Evolutionary conservation across 441 rosid genomes (phyloP).

Genomic region (Brassica balearica): DNA sequence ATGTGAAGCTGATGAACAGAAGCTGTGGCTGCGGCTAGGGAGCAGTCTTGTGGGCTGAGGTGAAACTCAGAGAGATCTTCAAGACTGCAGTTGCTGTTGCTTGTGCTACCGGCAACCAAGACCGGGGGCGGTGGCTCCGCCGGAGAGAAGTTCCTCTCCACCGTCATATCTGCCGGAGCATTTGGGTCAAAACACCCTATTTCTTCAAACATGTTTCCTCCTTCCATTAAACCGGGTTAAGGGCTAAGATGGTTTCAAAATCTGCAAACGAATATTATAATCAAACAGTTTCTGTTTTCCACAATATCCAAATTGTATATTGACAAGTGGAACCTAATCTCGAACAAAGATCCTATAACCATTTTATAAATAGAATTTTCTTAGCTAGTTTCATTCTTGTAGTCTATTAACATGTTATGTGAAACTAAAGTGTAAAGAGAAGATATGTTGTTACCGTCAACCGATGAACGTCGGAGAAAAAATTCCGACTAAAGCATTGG

Average conservation of each 20-base stretch:
- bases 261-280: slow-evolving; percentile 18
- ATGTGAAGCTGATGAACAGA: slow-evolving; percentile 44
- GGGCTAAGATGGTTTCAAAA: slow-evolving; percentile 9
- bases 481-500: slow-evolving; percentile 11
- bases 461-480: slow-evolving; percentile 4
- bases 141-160: slow-evolving; percentile 32
- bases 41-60: slow-evolving; percentile 37
- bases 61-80: slow-evolving; percentile 54
- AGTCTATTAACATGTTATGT: neutral
- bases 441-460: slow-evolving; percentile 20
- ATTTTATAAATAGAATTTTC: neutral
- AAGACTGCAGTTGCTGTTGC: slow-evolving; percentile 42
- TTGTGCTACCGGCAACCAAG: slow-evolving; percentile 38
- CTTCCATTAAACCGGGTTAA: slow-evolving; percentile 33
- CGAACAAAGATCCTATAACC: neutral
- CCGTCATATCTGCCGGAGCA: slow-evolving; percentile 45
- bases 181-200: slow-evolving; percentile 57
- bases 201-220: slow-evolving; percentile 53
- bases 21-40: slow-evolving; percentile 43
- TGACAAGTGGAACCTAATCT: slow-evolving; percentile 13
- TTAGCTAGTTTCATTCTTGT: slow-evolving; percentile 7
- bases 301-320: neutral
- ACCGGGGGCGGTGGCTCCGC: slow-evolving; percentile 37
- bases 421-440: neutral
- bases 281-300: too few relatives aligned